Evolutionary conservation across 2,329 filamentous ascomycete species (phyloP).

Genomic region (Fusarium secorum): DNA sequence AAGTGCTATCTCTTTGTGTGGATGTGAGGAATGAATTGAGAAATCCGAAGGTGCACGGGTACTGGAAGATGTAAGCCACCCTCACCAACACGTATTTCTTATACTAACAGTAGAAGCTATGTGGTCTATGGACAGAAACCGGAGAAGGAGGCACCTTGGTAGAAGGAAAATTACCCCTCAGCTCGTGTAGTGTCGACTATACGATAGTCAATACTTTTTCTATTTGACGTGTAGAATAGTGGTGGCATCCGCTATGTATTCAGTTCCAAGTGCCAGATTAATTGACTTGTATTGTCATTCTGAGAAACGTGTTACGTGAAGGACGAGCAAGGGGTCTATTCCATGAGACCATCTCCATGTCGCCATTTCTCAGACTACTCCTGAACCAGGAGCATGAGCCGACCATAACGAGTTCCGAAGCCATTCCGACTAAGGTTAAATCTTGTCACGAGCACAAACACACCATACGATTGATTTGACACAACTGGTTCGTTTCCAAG

Average conservation of each 20-base stretch:
- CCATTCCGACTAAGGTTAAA: background rate
- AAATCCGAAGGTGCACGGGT: slow-evolving; percentile 8
- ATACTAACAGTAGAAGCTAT: background rate
- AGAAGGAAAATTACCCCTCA: fast-evolving
- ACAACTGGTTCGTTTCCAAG: background rate
- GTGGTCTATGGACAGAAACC: slow-evolving; percentile 7
- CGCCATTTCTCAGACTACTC: background rate
- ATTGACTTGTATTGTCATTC: background rate
- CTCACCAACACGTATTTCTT: fast-evolving
- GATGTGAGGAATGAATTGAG: slow-evolving; percentile 16
- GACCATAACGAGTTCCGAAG: background rate
- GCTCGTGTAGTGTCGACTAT: background rate
- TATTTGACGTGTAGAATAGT: too few relatives aligned
- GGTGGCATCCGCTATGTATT: background rate
- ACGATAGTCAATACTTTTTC: background rate
- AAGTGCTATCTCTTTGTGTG: slow-evolving; percentile 8
- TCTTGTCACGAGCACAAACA: background rate
- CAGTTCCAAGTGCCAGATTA: fast-evolving
- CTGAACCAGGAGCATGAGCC: background rate
- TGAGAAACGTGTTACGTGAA: background rate
- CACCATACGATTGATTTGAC: background rate
- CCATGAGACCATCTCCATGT: background rate
- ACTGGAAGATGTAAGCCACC: slow-evolving; percentile 8
- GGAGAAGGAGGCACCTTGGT: background rate
- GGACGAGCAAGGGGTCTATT: background rate